Base-by-base conservation (phyloP, 768 basidiomycete genomes). In the Lepiota brunneoincarnata region DNA sequence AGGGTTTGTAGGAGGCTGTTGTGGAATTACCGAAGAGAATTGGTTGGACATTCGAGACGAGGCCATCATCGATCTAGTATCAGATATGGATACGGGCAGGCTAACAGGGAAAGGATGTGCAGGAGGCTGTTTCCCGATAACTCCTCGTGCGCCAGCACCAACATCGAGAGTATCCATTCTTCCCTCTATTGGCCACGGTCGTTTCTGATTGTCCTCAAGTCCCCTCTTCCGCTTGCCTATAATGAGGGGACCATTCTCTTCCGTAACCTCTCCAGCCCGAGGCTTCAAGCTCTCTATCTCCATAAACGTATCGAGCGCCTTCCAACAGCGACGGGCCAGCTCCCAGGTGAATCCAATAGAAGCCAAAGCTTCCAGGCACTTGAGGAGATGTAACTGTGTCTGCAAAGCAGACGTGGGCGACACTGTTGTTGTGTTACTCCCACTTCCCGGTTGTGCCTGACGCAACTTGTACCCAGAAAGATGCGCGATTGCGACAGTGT, bases 291-390 rank as follows among this genome's bases (percentile, higher is more conserved):
- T 57, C 40, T 64, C 66, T 4, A 55, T 59, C 35, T 64, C 63
- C 63, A 66, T 66, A 17, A 66, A 54, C 47, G 47, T 60, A 55
- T 68, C 62, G 12, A 68, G 57, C 18, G 62, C 62, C 35, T 53
- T 58, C 57, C 62, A 64, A 49, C 62, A 67, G 31, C 64, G 54
- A 38, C 58, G 54, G 34, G 66, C 67, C 18, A 69, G 54, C 53
- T 63, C 60, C 67, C 67, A 69, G 15, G 64, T 65, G 1, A 42
- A 58, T 9, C 67, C 64, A 44, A 67, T 63, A 2, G 61, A 58
- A 31, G 60, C 57, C 20, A 68, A 59, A n/a, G 67, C 67, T 28
- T 68, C 67, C 23, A 65, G 54, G 51, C 65, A 68, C 40, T 64
- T 65, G 12, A 67, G 57, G 7, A 68, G 55, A 51, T 67, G 61